These are phyloP conservation scores for Penicillium sp. DNA, from an alignment of 2,329 filamentous ascomycete genomes.

Conservation along the genomic window DNA sequence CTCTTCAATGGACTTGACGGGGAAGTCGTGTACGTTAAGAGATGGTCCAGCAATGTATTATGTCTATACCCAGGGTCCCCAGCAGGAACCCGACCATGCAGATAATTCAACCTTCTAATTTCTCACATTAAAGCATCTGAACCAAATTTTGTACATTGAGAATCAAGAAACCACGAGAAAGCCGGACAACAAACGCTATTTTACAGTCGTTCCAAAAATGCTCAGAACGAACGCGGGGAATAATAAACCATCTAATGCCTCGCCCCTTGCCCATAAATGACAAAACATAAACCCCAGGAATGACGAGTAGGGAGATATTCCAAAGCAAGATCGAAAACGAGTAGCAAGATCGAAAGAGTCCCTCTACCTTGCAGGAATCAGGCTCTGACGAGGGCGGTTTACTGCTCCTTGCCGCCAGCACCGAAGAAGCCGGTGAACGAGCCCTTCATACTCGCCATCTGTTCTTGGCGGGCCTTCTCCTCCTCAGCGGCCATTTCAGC, in stretches of 20 bases:
- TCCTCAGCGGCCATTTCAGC: constrained; percentile 85
- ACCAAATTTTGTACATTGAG: constrained; percentile 26
- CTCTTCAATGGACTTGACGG: not conserved
- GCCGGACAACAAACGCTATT: constrained; percentile 30
- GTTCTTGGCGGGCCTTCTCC: constrained; percentile 85
- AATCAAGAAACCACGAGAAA: constrained; percentile 21
- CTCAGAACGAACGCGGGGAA: constrained; percentile 23
- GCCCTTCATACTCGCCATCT: constrained; percentile 86
- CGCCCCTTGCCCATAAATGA: constrained; percentile 24
- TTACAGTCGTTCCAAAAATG: constrained; percentile 33
- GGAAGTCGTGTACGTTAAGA: constrained; percentile 12
- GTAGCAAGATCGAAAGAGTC: constrained; percentile 6
- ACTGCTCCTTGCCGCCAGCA: constrained; percentile 29
- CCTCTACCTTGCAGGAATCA: not conserved
- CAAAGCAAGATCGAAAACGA: constrained; percentile 8
- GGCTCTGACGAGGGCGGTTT: constrained; percentile 12
- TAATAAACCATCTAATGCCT: constrained; percentile 26
- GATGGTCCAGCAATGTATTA: constrained; percentile 7
- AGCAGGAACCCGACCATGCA: constrained; percentile 8
- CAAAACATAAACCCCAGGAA: constrained; percentile 16
- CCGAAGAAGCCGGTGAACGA: constrained; percentile 60
- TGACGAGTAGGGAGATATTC: constrained; percentile 16
- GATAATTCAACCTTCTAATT: constrained; percentile 17
- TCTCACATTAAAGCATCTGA: constrained; percentile 23
- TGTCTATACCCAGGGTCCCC: constrained; percentile 18